These are phyloP conservation scores for Castanea sativa DNA, from an alignment of 306 rosid genomes.

Conservation along the genomic window DNA sequence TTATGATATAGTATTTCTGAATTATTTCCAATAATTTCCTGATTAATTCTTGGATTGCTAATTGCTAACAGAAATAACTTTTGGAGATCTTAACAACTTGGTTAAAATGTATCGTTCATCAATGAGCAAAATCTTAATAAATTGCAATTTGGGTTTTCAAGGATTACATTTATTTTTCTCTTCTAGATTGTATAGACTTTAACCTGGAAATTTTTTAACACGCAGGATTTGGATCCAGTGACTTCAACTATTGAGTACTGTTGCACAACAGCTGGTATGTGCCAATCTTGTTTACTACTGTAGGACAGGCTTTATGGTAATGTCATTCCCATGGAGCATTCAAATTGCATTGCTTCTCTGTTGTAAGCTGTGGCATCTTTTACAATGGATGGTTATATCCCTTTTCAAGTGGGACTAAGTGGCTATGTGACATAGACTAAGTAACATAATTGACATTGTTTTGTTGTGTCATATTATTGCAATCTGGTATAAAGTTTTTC, in stretches of 20 bases:
- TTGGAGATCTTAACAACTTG: too few relatives aligned
- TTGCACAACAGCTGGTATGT: constrained; percentile 86
- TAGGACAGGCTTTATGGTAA: constrained; percentile 9
- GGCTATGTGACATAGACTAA: background rate
- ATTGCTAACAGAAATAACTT: too few relatives aligned
- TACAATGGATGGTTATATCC: background rate
- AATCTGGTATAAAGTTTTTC: constrained; percentile 1
- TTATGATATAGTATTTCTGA: too few relatives aligned
- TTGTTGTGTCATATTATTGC: background rate
- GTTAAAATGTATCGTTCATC: too few relatives aligned
- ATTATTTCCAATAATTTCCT: too few relatives aligned
- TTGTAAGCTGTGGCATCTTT: constrained; percentile 7
- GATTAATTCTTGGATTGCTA: too few relatives aligned
- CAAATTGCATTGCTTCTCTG: background rate
- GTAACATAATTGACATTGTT: background rate
- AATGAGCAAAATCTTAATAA: too few relatives aligned
- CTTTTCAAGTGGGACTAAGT: constrained; percentile 2
- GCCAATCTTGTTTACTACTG: constrained; percentile 26
- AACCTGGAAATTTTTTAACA: constrained; percentile 15
- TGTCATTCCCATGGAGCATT: constrained; percentile 3
- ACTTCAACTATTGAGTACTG: constrained; percentile 75
- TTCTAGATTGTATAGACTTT: background rate
- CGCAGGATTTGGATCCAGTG: constrained; percentile 75
- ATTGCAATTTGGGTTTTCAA: background rate
- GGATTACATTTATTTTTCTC: constrained; percentile 3